Evolutionary conservation across 2,329 filamentous ascomycete species (phyloP).

Genomic region (Trematosphaeria pertusa): DNA sequence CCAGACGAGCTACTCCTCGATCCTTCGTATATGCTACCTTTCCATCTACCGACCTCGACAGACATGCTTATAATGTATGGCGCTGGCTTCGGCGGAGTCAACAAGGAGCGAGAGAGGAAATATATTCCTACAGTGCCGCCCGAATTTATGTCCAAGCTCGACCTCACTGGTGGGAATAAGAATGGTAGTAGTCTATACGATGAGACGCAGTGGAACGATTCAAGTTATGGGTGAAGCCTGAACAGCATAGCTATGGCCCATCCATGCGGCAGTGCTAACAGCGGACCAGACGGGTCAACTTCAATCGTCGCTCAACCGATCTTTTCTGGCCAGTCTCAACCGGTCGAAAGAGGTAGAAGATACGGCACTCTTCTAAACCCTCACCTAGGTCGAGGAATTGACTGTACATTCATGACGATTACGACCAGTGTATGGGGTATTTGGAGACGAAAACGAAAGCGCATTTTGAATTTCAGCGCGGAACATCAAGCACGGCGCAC

Average conservation of each 20-base stretch:
- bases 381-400: no score
- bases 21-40: conserved; percentile 90
- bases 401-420: no score
- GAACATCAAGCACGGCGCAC: no score
- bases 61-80: conserved; percentile 98
- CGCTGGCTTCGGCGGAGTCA: conserved; percentile 90
- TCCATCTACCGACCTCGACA: conserved; percentile 92
- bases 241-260: background rate
- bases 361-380: no score
- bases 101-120: conserved; percentile 88
- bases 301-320: no score
- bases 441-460: no score
- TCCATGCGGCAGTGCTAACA: conserved; percentile 5
- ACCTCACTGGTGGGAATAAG: conserved; percentile 57
- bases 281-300: conserved; percentile 4
- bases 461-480: no score
- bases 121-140: conserved; percentile 95
- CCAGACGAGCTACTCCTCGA: conserved; percentile 82
- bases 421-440: no score
- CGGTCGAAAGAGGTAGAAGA: no score
- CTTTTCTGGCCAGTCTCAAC: no score
- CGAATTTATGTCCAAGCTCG: conserved; percentile 89
- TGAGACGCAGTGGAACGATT: conserved; percentile 41
- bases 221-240: conserved; percentile 41
- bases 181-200: conserved; percentile 39